Evolutionary conservation across 2,329 filamentous ascomycete genomes (phyloP).

Genomic region (Penicillium sp.): DNA sequence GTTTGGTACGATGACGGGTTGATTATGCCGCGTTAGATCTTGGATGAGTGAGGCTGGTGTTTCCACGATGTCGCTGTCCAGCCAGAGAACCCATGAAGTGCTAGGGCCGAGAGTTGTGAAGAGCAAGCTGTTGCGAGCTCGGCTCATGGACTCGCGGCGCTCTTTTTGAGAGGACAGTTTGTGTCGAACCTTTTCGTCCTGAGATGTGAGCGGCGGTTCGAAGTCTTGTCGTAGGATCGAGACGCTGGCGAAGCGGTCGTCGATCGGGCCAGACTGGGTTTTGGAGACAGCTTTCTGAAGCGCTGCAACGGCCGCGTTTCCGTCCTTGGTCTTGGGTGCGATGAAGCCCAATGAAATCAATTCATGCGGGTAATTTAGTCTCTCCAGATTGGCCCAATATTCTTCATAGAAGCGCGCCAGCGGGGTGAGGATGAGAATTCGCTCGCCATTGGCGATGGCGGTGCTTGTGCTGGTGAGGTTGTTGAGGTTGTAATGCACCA

Average conservation of each 20-base stretch:
- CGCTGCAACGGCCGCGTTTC: slow-evolving; percentile 76
- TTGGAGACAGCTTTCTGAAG: slow-evolving; percentile 80
- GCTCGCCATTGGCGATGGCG: slow-evolving; percentile 74
- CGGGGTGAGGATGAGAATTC: slow-evolving; percentile 85
- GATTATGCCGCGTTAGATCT: slow-evolving; percentile 81
- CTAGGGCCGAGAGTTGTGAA: slow-evolving; percentile 90
- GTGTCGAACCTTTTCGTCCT: slow-evolving; percentile 84
- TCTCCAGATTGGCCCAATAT: slow-evolving; percentile 91
- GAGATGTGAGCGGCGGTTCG: slow-evolving; percentile 71
- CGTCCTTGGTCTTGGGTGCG: slow-evolving; percentile 86
- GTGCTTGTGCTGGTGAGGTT: slow-evolving; percentile 78
- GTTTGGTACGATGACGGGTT: slow-evolving; percentile 89
- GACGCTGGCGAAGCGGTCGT: slow-evolving; percentile 82
- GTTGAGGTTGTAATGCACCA: slow-evolving; percentile 91
- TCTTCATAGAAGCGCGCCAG: slow-evolving; percentile 87
- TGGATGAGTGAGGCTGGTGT: slow-evolving; percentile 81
- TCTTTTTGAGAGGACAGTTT: slow-evolving; percentile 86
- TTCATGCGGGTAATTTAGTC: slow-evolving; percentile 83
- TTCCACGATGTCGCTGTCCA: slow-evolving; percentile 89
- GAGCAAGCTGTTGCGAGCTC: slow-evolving; percentile 86
- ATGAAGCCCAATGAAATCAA: slow-evolving; percentile 95
- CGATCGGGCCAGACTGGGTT: slow-evolving; percentile 77
- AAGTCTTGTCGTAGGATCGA: slow-evolving; percentile 95
- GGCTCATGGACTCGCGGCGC: slow-evolving; percentile 83
- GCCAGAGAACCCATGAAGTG: slow-evolving; percentile 95